phyloP scores from a whole-genome alignment of 495 filamentous ascomycete species.

The Penicillium angulare region DNA sequence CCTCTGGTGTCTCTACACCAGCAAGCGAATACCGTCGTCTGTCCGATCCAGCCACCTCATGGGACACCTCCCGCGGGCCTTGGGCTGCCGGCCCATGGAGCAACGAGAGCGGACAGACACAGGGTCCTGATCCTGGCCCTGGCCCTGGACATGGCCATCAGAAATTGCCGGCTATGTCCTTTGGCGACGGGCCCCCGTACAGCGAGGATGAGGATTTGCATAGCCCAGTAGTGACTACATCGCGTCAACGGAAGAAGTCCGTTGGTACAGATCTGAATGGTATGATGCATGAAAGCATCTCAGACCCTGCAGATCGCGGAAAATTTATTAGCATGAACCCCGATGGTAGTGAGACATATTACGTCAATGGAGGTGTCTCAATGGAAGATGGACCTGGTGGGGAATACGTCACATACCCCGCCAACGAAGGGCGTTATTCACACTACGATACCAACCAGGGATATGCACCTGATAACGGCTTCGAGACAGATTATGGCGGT shows the following conservation, averaged over 20 bases:
- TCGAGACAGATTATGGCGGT: constrained; percentile 61
- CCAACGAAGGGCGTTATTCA: constrained; percentile 59
- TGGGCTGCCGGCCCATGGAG: constrained; percentile 53
- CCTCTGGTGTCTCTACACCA: constrained; percentile 82
- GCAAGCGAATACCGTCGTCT: constrained; percentile 75
- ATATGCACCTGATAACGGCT: constrained; percentile 48
- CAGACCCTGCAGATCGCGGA: constrained; percentile 47
- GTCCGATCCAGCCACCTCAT: constrained; percentile 72
- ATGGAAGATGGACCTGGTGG: constrained; percentile 70
- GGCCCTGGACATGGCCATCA: constrained; percentile 36
- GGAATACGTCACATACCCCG: constrained; percentile 77
- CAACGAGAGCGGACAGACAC: constrained; percentile 40
- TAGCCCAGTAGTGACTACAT: constrained; percentile 76
- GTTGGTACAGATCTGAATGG: constrained; percentile 44
- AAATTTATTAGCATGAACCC: constrained; percentile 64
- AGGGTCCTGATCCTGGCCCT: constrained; percentile 3
- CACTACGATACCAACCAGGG: constrained; percentile 54
- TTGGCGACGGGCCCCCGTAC: constrained; percentile 91
- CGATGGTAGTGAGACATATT: constrained; percentile 78
- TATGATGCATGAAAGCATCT: constrained; percentile 16
- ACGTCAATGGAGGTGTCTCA: constrained; percentile 63
- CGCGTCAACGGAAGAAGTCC: constrained; percentile 79
- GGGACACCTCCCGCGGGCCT: constrained; percentile 50
- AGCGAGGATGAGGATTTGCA: constrained; percentile 96
- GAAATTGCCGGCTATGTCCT: constrained; percentile 81